phyloP scores from a whole-genome alignment of 108 stramenopile species.

The Skeletonema menzelii region DNA sequence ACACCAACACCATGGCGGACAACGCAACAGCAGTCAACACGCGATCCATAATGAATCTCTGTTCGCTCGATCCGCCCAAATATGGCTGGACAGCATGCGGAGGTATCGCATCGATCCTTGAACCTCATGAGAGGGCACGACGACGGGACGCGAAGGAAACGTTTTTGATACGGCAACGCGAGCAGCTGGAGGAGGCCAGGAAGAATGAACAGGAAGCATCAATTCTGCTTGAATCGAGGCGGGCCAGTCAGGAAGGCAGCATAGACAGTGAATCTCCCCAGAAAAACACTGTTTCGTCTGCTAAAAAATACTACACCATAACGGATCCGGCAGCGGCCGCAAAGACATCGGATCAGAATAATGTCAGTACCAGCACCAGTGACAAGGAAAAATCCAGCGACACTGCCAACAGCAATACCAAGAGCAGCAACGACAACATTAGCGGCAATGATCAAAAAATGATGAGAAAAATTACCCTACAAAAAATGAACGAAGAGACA shows the following conservation, averaged over 20 bases:
- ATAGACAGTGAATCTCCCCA: slow-evolving; percentile 4
- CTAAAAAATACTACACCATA: neutral
- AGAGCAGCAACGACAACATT: neutral
- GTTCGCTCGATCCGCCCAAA: slow-evolving; percentile 68
- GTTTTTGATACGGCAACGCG: slow-evolving; percentile 15
- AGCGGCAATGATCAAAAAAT: neutral
- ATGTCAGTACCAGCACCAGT: neutral
- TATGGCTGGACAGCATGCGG: slow-evolving; percentile 85
- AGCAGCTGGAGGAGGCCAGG: neutral
- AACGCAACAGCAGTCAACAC: neutral
- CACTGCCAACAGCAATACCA: neutral
- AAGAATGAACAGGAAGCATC: neutral
- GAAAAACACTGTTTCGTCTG: neutral
- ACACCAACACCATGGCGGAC: neutral
- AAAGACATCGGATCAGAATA: neutral
- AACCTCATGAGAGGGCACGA: slow-evolving; percentile 62
- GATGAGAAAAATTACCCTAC: slow-evolving; percentile 19
- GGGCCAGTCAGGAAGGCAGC: neutral
- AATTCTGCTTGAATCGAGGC: neutral
- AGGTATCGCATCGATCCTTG: slow-evolving; percentile 60
- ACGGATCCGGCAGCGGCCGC: neutral
- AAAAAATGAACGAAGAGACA: slow-evolving; percentile 15
- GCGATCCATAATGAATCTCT: slow-evolving; percentile 39
- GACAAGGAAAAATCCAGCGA: neutral
- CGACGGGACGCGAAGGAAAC: slow-evolving; percentile 14